Evolutionary conservation across 352 stramenopile species (phyloP).

Genomic region (Globisporangium nodosum): DNA sequence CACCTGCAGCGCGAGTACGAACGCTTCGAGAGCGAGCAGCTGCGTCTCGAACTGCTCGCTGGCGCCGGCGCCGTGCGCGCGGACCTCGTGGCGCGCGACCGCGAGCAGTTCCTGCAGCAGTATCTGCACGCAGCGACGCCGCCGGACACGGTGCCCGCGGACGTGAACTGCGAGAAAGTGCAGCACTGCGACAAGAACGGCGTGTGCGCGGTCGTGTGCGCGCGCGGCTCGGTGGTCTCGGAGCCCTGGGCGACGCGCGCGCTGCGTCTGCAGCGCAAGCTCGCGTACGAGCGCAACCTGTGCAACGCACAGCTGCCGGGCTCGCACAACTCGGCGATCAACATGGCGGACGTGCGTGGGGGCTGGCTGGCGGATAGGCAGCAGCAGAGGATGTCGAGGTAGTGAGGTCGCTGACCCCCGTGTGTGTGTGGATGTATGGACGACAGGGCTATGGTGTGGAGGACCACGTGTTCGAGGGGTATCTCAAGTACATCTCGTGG

Average conservation of each 20-base stretch:
- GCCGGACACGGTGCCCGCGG: conserved; percentile 60
- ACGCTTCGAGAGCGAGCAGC: conserved; percentile 13
- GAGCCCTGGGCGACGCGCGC: conserved; percentile 26
- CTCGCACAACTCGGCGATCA: conserved; percentile 37
- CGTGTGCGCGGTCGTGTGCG: conserved; percentile 51
- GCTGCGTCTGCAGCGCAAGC: conserved; percentile 32
- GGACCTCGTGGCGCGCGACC: conserved; percentile 12
- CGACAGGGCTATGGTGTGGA: conserved; percentile 57
- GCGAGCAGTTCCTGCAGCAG: conserved; percentile 24
- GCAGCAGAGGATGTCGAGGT: not conserved
- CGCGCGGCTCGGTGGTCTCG: conserved; percentile 31
- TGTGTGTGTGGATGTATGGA: not conserved
- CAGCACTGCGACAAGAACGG: conserved; percentile 42
- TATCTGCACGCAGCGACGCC: conserved; percentile 26
- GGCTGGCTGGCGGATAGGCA: no score
- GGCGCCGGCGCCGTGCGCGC: conserved; percentile 4
- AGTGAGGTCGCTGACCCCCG: not conserved
- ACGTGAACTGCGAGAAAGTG: conserved; percentile 42
- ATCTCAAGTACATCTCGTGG: conserved; percentile 54
- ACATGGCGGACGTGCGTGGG: conserved; percentile 19
- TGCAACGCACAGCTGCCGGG: conserved; percentile 52
- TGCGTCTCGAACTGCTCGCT: conserved; percentile 7
- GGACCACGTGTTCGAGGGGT: conserved; percentile 58
- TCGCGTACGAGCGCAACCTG: conserved; percentile 41
- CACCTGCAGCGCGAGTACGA: conserved; percentile 15